Evolutionary conservation across 805 yeast genomes (phyloP).

Genomic region (Candida quercuum): DNA sequence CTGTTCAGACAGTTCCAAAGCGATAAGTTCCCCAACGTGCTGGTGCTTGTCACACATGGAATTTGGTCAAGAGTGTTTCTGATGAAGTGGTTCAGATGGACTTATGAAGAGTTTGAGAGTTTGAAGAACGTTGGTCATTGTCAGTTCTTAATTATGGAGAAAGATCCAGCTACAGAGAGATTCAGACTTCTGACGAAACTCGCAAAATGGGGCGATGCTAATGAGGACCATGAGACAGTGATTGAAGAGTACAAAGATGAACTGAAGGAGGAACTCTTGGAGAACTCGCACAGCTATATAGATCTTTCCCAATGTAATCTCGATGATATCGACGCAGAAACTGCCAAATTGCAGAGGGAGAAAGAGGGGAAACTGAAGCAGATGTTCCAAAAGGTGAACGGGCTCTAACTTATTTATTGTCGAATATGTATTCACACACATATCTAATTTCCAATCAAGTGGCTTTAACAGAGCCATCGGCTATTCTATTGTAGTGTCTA

Average conservation of each 20-base stretch:
- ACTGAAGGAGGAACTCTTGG: conserved; percentile 17
- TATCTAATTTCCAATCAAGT: too few species aligned
- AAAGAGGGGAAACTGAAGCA: conserved; percentile 39
- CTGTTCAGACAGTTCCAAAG: conserved; percentile 72
- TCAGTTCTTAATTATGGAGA: conserved; percentile 73
- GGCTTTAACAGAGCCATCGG: too few species aligned
- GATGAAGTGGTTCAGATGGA: conserved; percentile 95
- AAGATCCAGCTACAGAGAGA: conserved; percentile 39
- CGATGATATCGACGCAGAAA: conserved; percentile 16
- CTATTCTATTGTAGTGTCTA: too few species aligned
- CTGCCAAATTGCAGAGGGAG: conserved; percentile 28
- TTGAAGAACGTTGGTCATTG: conserved; percentile 84
- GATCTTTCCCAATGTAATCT: conserved; percentile 9
- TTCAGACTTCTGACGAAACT: conserved; percentile 58
- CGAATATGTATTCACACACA: too few species aligned
- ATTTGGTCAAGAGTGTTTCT: conserved; percentile 90
- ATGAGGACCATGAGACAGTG: conserved; percentile 10
- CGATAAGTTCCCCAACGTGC: conserved; percentile 69
- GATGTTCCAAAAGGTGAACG: conserved; percentile 26
- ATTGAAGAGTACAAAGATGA: conserved; percentile 12
- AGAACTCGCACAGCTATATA: conserved; percentile 21
- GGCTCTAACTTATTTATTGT: too few species aligned
- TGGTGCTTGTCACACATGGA: conserved; percentile 88
- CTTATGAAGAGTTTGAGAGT: conserved; percentile 82
- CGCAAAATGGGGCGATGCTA: conserved; percentile 63